Base-by-base conservation (phyloP, 2,329 filamentous ascomycete species). In the Talaromyces sp. region DNA sequence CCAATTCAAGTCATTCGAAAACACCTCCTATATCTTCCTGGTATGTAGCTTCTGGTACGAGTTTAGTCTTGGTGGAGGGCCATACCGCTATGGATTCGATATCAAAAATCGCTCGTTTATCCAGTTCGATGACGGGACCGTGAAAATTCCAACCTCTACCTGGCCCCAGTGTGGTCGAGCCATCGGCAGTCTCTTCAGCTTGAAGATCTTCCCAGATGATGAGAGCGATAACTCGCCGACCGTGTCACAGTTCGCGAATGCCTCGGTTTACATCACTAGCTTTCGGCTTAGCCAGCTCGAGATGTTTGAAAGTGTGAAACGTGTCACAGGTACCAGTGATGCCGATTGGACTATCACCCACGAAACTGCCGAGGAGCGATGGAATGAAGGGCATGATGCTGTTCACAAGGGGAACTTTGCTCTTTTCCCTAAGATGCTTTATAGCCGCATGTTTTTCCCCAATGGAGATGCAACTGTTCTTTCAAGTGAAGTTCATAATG, bases 201-300 rank as follows among this genome's bases (percentile, higher is more conserved):
- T 47, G 30, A 47, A 47, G 32, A 29, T 36, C 13, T n/a, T 47
- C 16, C 44, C 44, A n/a, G 44, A 47, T n/a, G 44, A 47, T 30
- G 30, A 36, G 30, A 24, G 6, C 13, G 44, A 47, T n/a, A 20
- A 10, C 4, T 35, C 44, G 29, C 30, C 44, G 3, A 47, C 44
- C 16, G 9, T 47, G 6, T 47, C 44, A 4, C 44, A 36, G 17
- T 47, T 47, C 19, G 44, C 44, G 9, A 36, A 47, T 17, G 24
- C 29, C 9, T 36, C 44, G 8, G 44, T 47, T 17, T 47, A 47
- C 17, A 40, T 48, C 22, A 14, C 19, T 9, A 48, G 45, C 45
- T 89, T 87, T 70, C 66, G 71, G 10, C 61, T 85, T 53, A 83
- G 70, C 52, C 87, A 89, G 67, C 75, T 77, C 13, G 85, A 89